Base-by-base conservation (phyloP, 441 rosid species). In the Isatis lusitanica region DNA sequence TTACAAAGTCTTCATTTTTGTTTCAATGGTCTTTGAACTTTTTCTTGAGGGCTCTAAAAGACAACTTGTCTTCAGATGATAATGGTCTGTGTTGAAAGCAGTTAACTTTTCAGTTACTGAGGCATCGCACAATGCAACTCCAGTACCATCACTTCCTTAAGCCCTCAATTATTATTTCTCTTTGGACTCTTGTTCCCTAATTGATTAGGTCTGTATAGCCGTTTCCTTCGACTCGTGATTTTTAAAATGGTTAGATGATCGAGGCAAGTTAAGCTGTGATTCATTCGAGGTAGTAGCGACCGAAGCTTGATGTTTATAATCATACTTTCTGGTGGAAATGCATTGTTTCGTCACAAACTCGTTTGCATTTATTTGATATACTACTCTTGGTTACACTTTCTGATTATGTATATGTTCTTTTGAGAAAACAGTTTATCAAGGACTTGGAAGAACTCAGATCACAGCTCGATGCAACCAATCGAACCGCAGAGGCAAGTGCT, bases 401-500 rank as follows among this genome's bases (percentile, higher is more conserved):
- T 68, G 40, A 42, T 2, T 55, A 0, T 13, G 11, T 59, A 40
- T 1, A 48, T 74, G 56, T 30, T 42, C 47, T n/a, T 59, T 33
- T 68, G 52, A 12, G 72, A 28, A 57, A 40, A 42, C 85, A 94
- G 98, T 88, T 82, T 77, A 77, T 86, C 15, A 75, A 70, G 75
- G 92, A 90, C 50, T 75, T 90, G 77, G 93, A 92, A 69, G 90
- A 70, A 57, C 80, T 89, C 21, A 80, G 86, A 83, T 81, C 80
- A 28, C 87, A 89, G 73, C 85, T 92, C 50, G 78, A 84, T 8
- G 73, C 72, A 55, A 80, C 96, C 33, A 85, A 78, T 85, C 86
- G 86, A 59, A 87, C 87, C 0, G 96, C 90, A 18, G 96, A 88
- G 51, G 80, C 84, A 73, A 95, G 90, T 83, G 88, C 84, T 71